These are phyloP conservation scores for Lycium barbarum DNA, from an alignment of 257 asterid species.

Conservation along the genomic window DNA sequence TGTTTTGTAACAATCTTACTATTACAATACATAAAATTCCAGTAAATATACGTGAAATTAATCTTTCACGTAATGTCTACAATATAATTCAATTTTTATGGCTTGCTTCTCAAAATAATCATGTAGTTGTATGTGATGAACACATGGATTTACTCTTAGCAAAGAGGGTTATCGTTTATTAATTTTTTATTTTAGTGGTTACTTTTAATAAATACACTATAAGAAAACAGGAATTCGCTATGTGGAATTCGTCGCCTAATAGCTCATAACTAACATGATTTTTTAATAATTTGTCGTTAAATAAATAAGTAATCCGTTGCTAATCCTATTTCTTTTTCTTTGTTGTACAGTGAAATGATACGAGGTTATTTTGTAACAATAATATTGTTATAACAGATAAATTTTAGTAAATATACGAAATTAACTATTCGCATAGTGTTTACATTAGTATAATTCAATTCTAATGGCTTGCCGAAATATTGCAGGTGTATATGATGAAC, in stretches of 20 bases:
- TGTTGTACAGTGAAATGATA: neutral
- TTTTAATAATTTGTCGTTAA: no score
- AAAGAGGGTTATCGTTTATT: no score
- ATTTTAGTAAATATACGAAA: neutral
- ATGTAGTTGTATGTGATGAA: conserved; percentile 6
- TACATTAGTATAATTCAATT: neutral
- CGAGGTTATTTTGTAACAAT: neutral
- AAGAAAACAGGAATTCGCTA: no score
- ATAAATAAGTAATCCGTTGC: neutral
- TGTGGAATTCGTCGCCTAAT: no score
- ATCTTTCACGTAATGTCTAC: no score
- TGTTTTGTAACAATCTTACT: no score
- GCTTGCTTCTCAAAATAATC: neutral
- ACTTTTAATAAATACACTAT: no score
- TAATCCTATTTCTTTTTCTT: neutral
- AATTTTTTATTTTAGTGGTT: no score
- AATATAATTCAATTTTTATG: no score
- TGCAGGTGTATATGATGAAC: neutral
- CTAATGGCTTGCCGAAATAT: neutral
- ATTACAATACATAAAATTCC: no score
- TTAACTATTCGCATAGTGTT: neutral
- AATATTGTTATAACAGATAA: neutral
- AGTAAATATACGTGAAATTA: no score
- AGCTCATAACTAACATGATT: no score
- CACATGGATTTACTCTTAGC: neutral